These are phyloP conservation scores for Aspergillus pseudoterreus DNA, from an alignment of 2,329 filamentous ascomycete genomes.

Conservation along the genomic window DNA sequence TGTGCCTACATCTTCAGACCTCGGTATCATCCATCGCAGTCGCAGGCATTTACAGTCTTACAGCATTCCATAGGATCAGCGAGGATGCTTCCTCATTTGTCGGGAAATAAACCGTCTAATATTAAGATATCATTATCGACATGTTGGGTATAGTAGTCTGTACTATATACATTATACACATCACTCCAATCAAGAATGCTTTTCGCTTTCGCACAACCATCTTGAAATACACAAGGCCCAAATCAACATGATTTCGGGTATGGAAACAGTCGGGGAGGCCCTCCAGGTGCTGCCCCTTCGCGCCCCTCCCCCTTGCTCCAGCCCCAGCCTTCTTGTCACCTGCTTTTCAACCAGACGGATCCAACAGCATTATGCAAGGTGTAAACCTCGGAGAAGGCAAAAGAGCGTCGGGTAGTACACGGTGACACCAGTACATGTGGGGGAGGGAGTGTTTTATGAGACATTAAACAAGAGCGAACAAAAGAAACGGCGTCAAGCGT, in stretches of 20 bases:
- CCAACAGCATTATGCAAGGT: slow-evolving; percentile 9
- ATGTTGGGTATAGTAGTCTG: slow-evolving; percentile 8
- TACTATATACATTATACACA: slow-evolving; percentile 18
- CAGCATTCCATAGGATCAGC: neutral
- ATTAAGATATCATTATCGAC: slow-evolving; percentile 9
- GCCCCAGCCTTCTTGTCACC: slow-evolving; percentile 2
- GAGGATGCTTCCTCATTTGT: neutral
- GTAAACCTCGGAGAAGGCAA: slow-evolving; percentile 6
- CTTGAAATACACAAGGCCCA: slow-evolving; percentile 10
- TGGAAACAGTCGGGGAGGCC: slow-evolving; percentile 2
- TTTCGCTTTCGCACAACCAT: slow-evolving; percentile 8
- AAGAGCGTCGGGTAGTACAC: slow-evolving; percentile 8
- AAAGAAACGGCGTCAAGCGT: slow-evolving; percentile 20
- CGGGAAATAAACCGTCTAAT: neutral
- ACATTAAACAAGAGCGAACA: slow-evolving; percentile 7
- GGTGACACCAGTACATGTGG: slow-evolving; percentile 12
- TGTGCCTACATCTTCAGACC: neutral
- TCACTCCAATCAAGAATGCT: slow-evolving; percentile 11
- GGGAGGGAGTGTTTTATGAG: slow-evolving; percentile 7
- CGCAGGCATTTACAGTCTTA: neutral
- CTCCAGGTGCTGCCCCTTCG: neutral
- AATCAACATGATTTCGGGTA: slow-evolving; percentile 7
- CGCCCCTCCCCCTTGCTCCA: neutral
- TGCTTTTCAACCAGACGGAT: slow-evolving; percentile 1
- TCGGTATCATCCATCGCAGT: neutral